Conservation (phyloP, 2,329 filamentous ascomycete genomes). For the Talaromyces pinophilus region DNA sequence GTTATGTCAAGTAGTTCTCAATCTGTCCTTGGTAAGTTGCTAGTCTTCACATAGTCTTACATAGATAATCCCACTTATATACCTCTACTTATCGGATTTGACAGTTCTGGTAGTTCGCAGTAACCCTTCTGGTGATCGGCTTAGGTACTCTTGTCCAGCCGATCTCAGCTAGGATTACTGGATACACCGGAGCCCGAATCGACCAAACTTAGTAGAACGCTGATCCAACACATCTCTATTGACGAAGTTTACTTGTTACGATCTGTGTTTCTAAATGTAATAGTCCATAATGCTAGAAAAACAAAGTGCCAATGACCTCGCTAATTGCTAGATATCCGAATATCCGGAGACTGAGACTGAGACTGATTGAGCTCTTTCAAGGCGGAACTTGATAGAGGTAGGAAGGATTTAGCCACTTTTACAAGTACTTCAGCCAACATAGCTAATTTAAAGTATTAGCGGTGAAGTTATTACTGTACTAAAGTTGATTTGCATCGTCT, state of each 20-base stretch:
- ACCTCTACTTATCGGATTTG: not conserved
- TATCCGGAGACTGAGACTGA: not conserved
- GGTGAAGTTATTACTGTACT: not conserved
- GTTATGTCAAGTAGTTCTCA: not conserved
- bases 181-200: not conserved
- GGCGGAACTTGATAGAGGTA: not conserved
- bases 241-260: not conserved
- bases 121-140: not conserved
- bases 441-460: not conserved
- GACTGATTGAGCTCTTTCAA: not conserved
- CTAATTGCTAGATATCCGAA: not conserved
- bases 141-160: not conserved
- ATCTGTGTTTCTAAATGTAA: not conserved
- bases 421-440: not conserved
- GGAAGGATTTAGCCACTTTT: not conserved
- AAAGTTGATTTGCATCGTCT: not conserved
- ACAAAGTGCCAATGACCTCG: not conserved
- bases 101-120: not conserved
- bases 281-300: not conserved
- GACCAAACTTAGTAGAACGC: not conserved
- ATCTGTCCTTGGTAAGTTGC: not conserved
- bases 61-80: not conserved
- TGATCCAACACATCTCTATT: not conserved
- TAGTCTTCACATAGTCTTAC: not conserved
- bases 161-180: not conserved